Evolutionary conservation across 2,329 filamentous ascomycete species (phyloP), one percentile per base, ranked within the genome.

Genomic region (Macroventuria anomochaeta): DNA sequence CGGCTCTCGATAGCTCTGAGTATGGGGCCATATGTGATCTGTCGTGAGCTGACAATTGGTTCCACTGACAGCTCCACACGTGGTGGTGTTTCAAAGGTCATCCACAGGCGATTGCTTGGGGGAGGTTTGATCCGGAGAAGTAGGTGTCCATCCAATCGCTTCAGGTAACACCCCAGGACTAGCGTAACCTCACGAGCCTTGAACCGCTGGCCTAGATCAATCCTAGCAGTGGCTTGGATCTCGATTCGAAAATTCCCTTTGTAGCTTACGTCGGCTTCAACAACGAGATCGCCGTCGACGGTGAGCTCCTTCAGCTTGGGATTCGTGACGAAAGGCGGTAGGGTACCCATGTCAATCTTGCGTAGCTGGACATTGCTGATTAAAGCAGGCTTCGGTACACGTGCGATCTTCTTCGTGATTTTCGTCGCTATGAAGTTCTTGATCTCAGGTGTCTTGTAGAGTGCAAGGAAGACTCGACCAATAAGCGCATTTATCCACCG

Each of bases 61-160:
- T 97, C 92, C 36, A 97, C 91, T n/a, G 86, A 86, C 81, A 97
- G 87, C 57, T 96, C 92, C 79, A 99, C 89, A 69, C 93, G 93
- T 15, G 95, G 95, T 82, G 92, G 90, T n/a, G 86, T 86, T 71
- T 96, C 90, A 70, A 99, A 99, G 0, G 92, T 88, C 62, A 97
- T 85, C 95, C 95, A 99, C n/a, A 96, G 75, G 33, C 95, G 86
- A 72, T 99, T 99, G 74, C 92, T 97, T 0, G 95, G 95, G 13
- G 93, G 91, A 6, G 95, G 91, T 74, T 99, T 99, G 74, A 97
- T 87, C 67, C 91, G 89, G 67, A 97, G 81, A 25, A 96, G 77
- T 38, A 90, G 76, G 65, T 96, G 93, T 0, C 95, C 95, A 65
- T 96, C 90, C 1, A 97, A 79, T 64, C 88, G 90, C 71, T 90